A percentile compares a stretch with the other conserved stretches of the same genome.
phyloP scores from a whole-genome alignment of 306 rosid genomes.

The Fragaria iinumae region DNA sequence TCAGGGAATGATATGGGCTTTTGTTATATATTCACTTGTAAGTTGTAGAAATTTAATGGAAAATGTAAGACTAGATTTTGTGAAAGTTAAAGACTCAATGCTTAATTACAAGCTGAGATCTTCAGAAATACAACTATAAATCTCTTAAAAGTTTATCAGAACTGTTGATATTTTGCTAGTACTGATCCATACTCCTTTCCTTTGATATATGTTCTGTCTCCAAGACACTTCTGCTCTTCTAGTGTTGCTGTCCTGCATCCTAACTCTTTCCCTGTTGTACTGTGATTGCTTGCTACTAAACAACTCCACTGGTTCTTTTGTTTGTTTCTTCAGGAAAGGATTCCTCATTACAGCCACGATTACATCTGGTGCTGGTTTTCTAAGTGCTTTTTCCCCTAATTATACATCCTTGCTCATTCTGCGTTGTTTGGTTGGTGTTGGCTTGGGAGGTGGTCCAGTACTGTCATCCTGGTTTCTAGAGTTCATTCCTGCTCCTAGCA shows the following conservation, averaged over 20 bases:
- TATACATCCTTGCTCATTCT: conserved; percentile 47
- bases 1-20: neutral
- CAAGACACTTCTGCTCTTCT: neutral
- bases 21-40: neutral
- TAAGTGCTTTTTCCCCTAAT: conserved; percentile 85
- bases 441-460: conserved; percentile 97
- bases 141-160: neutral
- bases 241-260: neutral
- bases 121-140: neutral
- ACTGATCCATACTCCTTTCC: neutral
- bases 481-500: conserved; percentile 86
- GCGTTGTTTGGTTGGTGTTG: conserved; percentile 87
- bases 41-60: neutral
- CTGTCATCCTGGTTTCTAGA: conserved; percentile 89
- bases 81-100: neutral
- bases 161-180: neutral
- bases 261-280: neutral
- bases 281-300: conserved; percentile 9
- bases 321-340: conserved; percentile 70
- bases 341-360: conserved; percentile 78
- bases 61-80: neutral
- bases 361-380: conserved; percentile 73
- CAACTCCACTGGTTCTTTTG: conserved; percentile 19
- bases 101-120: neutral
- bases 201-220: neutral